Base-by-base conservation (phyloP, 2,329 filamentous ascomycete species). In the Cucurbitaria berberidis region DNA sequence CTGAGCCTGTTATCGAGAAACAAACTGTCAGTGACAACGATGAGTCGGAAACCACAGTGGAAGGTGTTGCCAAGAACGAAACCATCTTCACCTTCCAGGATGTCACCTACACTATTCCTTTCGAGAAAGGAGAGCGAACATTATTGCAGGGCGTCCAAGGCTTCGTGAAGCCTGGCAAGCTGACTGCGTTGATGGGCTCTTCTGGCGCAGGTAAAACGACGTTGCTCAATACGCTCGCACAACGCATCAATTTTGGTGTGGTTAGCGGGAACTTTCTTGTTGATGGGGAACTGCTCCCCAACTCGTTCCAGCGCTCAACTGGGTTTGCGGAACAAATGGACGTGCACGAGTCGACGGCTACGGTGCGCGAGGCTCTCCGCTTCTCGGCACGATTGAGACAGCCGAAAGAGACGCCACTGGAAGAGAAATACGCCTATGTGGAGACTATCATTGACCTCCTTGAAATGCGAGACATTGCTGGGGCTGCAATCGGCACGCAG, bases 81-180 rank as follows among this genome's bases (percentile, higher is more conserved):
- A 72, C 75, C 3, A 72, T 78, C 34, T 78, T 96, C 54, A 96
- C 92, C 0, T 96, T 91, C 89, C 89, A 93, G 70, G 81, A 89
- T 59, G 85, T 97, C 55, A 90, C 88, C 68, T 96, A 96, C 70
- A 89, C 84, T 0, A 88, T 92, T 53, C 76, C 78, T 10, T 79
- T 78, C 24, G 69, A 78, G 19, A 73, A 73, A 32, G 75, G 76
- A 3, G 76, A 80, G 40, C 68, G 78, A 13, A 71, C 69, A 3
- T 70, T 89, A 4, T 73, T 89, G 10, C 80, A 86, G 54, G 79
- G 87, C 51, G 82, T 89, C 4, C 81, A 85, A 60, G 93, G 93
- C 18, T 96, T 90, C 87, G 91, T 97, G 45, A 93, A 95, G 74
- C 93, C 93, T 3, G 93, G 93, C 43, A 96, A 91, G 11, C 76